These are phyloP conservation scores for Novymonas esmeraldas DNA, from an alignment of 208 protist species.

Conservation along the genomic window DNA sequence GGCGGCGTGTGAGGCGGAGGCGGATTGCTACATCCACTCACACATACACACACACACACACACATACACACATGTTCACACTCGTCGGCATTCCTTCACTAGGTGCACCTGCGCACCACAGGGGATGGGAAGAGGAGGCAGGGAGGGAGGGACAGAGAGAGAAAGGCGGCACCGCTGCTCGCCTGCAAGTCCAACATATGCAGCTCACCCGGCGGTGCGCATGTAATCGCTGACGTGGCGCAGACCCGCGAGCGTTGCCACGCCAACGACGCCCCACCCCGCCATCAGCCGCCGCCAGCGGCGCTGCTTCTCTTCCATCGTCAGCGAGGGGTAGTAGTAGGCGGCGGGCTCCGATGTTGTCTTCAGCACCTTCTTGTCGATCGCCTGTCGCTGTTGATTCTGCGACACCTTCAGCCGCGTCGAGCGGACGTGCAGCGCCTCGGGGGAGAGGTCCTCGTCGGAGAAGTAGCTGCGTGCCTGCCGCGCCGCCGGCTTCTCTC, in stretches of 20 bases:
- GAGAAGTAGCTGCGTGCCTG: conserved; percentile 76
- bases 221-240: conserved; percentile 30
- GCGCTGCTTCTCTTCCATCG: conserved; percentile 34
- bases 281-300: conserved; percentile 27
- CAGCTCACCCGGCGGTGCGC: conserved; percentile 37
- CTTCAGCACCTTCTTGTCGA: conserved; percentile 73
- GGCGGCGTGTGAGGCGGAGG: too few species aligned
- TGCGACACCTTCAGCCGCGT: conserved; percentile 75
- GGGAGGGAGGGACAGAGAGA: too few species aligned
- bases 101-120: too few species aligned
- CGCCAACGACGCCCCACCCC: conserved; percentile 16
- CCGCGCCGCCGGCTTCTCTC: conserved; percentile 58
- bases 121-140: too few species aligned
- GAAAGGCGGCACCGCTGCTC: too few species aligned
- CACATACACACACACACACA: not conserved
- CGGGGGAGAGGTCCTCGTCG: conserved; percentile 60
- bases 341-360: conserved; percentile 57
- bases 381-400: conserved; percentile 45
- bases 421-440: conserved; percentile 60
- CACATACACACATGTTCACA: not conserved
- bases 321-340: conserved; percentile 72
- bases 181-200: conserved; percentile 1
- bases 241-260: conserved; percentile 14
- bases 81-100: not conserved
- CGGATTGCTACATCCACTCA: not conserved